These are phyloP conservation scores for Phytophthora nicotianae DNA, from an alignment of 352 stramenopile genomes.

Conservation along the genomic window DNA sequence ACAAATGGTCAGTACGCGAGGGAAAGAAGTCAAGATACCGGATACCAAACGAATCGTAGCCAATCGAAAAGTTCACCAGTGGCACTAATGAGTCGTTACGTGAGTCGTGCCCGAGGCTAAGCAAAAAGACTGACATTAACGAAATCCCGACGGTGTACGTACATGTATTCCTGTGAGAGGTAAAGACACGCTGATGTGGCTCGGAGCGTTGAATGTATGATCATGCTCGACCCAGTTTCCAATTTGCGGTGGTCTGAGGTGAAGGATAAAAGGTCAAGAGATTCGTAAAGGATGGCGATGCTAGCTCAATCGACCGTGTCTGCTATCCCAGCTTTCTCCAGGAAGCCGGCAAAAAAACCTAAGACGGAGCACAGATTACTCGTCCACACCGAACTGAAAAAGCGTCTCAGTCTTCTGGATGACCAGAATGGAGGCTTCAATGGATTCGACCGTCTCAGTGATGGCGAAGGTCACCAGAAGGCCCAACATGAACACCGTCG, in stretches of 20 bases:
- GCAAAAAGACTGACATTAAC: neutral
- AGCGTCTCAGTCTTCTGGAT: neutral
- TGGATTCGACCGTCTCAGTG: neutral
- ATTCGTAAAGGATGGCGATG: neutral
- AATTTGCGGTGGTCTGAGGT: neutral
- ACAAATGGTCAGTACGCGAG: too few species aligned
- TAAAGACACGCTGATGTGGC: neutral
- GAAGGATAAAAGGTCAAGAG: neutral
- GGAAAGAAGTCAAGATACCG: neutral
- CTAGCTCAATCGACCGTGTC: neutral
- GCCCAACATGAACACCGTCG: slow-evolving; percentile 40
- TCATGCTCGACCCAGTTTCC: neutral
- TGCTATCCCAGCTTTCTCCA: neutral
- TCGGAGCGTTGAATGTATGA: neutral
- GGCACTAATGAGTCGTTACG: neutral
- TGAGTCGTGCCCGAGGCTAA: neutral
- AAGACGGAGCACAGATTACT: neutral
- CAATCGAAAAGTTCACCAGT: neutral
- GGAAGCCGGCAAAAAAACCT: neutral
- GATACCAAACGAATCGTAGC: too few species aligned
- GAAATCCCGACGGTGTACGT: neutral
- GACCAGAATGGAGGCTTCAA: neutral
- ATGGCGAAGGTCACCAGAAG: neutral
- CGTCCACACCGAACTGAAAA: neutral
- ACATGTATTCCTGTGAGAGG: neutral